phyloP scores from a whole-genome alignment of 1,139 yeast species.

The Kurtzmaniella quercitrusa region DNA sequence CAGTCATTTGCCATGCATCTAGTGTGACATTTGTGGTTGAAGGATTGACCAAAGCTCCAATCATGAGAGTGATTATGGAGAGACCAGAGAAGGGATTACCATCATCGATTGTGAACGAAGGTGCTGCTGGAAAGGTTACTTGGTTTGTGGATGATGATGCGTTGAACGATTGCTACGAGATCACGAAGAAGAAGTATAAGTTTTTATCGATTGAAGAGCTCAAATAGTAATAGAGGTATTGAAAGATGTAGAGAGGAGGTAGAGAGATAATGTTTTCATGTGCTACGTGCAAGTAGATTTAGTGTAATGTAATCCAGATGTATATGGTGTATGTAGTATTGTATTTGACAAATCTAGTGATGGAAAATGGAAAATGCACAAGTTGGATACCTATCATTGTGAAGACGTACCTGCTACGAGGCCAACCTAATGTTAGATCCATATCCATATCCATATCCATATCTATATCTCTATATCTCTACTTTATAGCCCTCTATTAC shows the following conservation, averaged over 20 bases:
- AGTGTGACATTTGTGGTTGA: conserved; percentile 92
- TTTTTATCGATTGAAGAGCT: conserved; percentile 33
- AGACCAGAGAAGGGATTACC: conserved; percentile 97
- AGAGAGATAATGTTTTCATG: neutral
- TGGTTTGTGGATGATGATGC: conserved; percentile 99
- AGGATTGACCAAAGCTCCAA: conserved; percentile 93
- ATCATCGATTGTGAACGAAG: conserved; percentile 88
- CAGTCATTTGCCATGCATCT: conserved; percentile 92
- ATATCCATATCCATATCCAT: too few relatives aligned
- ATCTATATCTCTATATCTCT: too few relatives aligned
- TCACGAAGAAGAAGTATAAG: conserved; percentile 74
- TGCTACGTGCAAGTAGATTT: neutral
- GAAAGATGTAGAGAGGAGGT: neutral
- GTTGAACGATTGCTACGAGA: conserved; percentile 69
- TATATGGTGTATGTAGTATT: too few relatives aligned
- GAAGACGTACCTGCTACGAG: too few relatives aligned
- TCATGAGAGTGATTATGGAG: conserved; percentile 89
- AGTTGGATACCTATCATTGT: too few relatives aligned
- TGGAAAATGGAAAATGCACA: too few relatives aligned
- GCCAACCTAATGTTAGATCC: too few relatives aligned
- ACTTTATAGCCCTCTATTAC: too few relatives aligned
- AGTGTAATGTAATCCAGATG: too few relatives aligned
- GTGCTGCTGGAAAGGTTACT: conserved; percentile 92
- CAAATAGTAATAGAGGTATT: conserved; percentile 1
- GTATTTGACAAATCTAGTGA: too few relatives aligned